These are phyloP conservation scores for Craspedostauros australis DNA, from an alignment of 108 stramenopile species.

Conservation along the genomic window DNA sequence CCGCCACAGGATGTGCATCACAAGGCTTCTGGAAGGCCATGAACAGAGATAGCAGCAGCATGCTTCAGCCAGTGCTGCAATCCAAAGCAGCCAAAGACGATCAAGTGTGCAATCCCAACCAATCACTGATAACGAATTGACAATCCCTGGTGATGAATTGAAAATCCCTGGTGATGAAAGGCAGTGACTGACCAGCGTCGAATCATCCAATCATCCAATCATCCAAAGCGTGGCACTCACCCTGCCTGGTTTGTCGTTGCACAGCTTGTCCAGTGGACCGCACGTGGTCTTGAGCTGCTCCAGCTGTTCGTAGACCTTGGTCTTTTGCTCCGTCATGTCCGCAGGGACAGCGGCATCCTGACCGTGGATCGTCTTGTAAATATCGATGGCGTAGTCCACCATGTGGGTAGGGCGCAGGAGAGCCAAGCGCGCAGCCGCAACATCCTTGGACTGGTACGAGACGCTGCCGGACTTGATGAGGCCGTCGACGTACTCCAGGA, in stretches of 20 bases:
- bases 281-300: conserved; percentile 75
- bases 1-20: too few relatives aligned
- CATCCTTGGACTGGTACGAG: conserved; percentile 57
- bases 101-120: too few relatives aligned
- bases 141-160: too few relatives aligned
- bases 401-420: conserved; percentile 85
- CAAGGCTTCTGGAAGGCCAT: too few relatives aligned
- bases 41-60: too few relatives aligned
- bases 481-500: conserved; percentile 85
- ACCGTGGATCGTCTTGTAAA: conserved; percentile 64
- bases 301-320: conserved; percentile 51
- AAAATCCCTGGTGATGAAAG: too few relatives aligned
- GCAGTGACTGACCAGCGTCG: too few relatives aligned
- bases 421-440: conserved; percentile 69
- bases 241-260: conserved; percentile 63
- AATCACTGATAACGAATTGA: too few relatives aligned
- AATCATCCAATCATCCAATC: background rate
- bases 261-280: conserved; percentile 56
- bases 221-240: conserved; percentile 31
- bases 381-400: conserved; percentile 92
- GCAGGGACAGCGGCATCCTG: conserved; percentile 40
- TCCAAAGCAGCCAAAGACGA: too few relatives aligned
- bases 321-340: conserved; percentile 81
- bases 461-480: conserved; percentile 53
- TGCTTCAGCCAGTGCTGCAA: too few relatives aligned